phyloP scores from a whole-genome alignment of 331 rosid genomes.

The Dryas integrifolia region DNA sequence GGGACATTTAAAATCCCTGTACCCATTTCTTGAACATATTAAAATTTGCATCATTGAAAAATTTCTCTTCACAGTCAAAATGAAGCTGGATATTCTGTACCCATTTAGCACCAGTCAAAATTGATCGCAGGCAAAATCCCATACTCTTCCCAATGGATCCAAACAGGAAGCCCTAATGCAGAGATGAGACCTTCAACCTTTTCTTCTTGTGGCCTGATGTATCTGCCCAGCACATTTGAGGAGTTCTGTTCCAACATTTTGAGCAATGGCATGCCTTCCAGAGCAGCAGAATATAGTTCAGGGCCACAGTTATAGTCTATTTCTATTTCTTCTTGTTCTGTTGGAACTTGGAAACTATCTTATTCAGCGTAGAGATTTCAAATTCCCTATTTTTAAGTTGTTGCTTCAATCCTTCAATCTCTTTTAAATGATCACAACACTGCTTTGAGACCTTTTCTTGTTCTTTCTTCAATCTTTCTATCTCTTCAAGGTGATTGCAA shows the following conservation, averaged over 20 bases:
- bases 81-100: not conserved
- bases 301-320: conserved; percentile 1
- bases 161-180: not conserved
- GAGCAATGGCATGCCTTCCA: conserved; percentile 1
- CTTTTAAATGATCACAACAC: conserved; percentile 34
- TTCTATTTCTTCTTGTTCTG: conserved; percentile 22
- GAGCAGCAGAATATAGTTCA: not conserved
- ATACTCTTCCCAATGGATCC: not conserved
- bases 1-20: not conserved
- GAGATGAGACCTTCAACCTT: not conserved
- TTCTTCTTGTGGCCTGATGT: not conserved
- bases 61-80: not conserved
- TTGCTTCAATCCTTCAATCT: conserved; percentile 52
- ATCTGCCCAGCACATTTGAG: not conserved
- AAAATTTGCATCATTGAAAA: not conserved
- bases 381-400: conserved; percentile 50
- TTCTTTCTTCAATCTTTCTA: conserved; percentile 40
- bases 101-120: not conserved
- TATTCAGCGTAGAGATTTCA: conserved; percentile 41
- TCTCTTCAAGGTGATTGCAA: conserved; percentile 31
- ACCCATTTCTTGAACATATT: not conserved
- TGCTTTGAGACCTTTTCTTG: conserved; percentile 33
- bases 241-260: not conserved
- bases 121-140: not conserved
- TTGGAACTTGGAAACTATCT: conserved; percentile 33